Conservation (phyloP, 1,284 basidiomycete genomes). For the Pseudozyma sp. region DNA sequence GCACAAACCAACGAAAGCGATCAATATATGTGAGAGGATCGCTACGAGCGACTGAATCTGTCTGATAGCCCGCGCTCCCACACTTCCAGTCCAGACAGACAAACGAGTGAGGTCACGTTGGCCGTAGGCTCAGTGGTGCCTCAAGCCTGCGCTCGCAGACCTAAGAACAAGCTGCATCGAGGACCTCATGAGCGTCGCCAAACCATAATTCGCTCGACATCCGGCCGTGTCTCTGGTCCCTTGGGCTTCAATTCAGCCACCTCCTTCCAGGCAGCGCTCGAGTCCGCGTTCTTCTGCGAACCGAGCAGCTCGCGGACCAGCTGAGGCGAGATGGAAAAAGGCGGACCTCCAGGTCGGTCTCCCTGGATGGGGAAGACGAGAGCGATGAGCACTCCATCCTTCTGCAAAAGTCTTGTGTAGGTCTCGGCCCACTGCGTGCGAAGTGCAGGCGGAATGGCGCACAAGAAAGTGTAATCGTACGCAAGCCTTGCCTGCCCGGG, state of each 20-base stretch:
- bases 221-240: constrained; percentile 32
- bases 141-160: background rate
- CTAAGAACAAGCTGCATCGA: too few relatives aligned
- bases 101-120: too few relatives aligned
- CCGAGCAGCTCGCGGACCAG: constrained; percentile 39
- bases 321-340: constrained; percentile 48
- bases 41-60: too few relatives aligned
- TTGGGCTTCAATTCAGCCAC: constrained; percentile 42
- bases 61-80: too few relatives aligned
- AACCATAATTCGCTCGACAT: constrained; percentile 51
- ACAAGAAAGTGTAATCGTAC: constrained; percentile 62
- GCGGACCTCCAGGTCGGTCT: constrained; percentile 52
- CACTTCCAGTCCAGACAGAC: too few relatives aligned
- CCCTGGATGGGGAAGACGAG: constrained; percentile 59
- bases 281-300: constrained; percentile 20
- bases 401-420: constrained; percentile 46
- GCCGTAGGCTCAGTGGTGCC: background rate
- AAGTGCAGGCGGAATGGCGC: constrained; percentile 53
- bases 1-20: too few relatives aligned
- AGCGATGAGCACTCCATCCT: constrained; percentile 46
- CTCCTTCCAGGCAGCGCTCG: constrained; percentile 36
- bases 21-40: too few relatives aligned
- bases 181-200: constrained; percentile 39
- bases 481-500: constrained; percentile 24
- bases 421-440: constrained; percentile 50